A percentile compares a stretch with the other conserved stretches of the same genome.
phyloP scores from a whole-genome alignment of 768 basidiomycete genomes.

The Tephrocybe sp. region DNA sequence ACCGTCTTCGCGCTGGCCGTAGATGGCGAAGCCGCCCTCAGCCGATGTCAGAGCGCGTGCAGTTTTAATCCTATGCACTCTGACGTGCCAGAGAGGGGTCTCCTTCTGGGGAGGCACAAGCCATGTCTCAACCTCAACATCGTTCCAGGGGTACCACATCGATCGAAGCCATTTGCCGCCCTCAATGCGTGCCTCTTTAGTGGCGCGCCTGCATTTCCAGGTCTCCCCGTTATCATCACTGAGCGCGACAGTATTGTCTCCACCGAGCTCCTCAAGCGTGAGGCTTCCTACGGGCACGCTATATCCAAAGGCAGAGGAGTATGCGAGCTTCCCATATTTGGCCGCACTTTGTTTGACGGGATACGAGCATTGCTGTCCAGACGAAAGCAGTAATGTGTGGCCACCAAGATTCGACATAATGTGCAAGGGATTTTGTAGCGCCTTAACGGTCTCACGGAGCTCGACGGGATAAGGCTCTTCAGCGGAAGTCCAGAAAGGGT shows the following conservation, averaged over 20 bases:
- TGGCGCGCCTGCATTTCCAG: constrained; percentile 68
- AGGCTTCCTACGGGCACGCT: constrained; percentile 68
- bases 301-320: constrained; percentile 78
- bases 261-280: constrained; percentile 70
- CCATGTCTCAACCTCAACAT: constrained; percentile 75
- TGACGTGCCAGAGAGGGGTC: constrained; percentile 67
- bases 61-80: constrained; percentile 62
- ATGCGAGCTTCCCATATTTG: constrained; percentile 79
- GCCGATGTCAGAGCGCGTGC: constrained; percentile 53
- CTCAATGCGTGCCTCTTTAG: constrained; percentile 60
- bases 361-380: constrained; percentile 79
- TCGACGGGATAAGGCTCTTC: constrained; percentile 64
- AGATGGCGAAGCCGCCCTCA: constrained; percentile 72
- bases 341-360: constrained; percentile 76
- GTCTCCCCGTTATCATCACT: constrained; percentile 71
- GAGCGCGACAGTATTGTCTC: constrained; percentile 69
- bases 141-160: constrained; percentile 76
- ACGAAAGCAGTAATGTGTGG: constrained; percentile 72
- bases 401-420: constrained; percentile 62
- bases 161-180: constrained; percentile 55
- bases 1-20: constrained; percentile 63
- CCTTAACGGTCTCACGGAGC: constrained; percentile 46
- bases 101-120: constrained; percentile 60
- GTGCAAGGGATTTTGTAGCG: constrained; percentile 63
- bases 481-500: constrained; percentile 71